phyloP scores from a whole-genome alignment of 305 asterid genomes.

The Fraxinus angustifolia region DNA sequence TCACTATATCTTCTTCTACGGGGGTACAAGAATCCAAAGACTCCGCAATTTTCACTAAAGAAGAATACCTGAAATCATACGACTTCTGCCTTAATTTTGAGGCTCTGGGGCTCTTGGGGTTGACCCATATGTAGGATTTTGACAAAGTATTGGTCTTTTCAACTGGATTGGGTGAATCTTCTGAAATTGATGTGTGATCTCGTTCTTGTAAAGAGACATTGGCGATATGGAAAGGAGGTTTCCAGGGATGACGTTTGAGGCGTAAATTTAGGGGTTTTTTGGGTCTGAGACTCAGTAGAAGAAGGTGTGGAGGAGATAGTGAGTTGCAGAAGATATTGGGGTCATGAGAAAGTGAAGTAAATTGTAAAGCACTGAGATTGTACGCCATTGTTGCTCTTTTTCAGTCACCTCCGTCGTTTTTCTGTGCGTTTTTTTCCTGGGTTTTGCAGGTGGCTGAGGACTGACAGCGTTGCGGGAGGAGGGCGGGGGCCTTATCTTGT shows the following conservation, averaged over 20 bases:
- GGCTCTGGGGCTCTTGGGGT: constrained; percentile 73
- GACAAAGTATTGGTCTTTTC: constrained; percentile 31
- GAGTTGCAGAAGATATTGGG: constrained; percentile 51
- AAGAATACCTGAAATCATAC: constrained; percentile 59
- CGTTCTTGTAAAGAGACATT: constrained; percentile 49
- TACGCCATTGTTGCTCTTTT: constrained; percentile 45
- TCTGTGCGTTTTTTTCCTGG: background rate
- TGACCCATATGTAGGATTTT: constrained; percentile 66
- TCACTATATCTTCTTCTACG: constrained; percentile 35
- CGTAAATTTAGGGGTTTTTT: constrained; percentile 30
- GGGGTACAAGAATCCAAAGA: constrained; percentile 56
- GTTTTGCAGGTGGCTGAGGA: constrained; percentile 8
- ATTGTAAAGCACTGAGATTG: constrained; percentile 43
- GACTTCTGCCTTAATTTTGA: constrained; percentile 46
- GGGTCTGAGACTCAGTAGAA: constrained; percentile 31
- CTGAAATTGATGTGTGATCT: constrained; percentile 16
- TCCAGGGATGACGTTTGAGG: constrained; percentile 29
- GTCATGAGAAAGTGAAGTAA: constrained; percentile 45
- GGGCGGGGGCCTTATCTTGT: constrained; percentile 7
- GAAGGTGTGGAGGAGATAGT: constrained; percentile 30
- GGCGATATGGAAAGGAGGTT: constrained; percentile 28
- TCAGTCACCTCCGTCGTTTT: constrained; percentile 1
- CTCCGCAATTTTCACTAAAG: constrained; percentile 47
- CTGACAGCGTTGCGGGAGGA: background rate
- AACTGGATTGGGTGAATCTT: constrained; percentile 32